Base-by-base conservation (phyloP, 78 protist species). In the Pelomyxa schiedti region DNA sequence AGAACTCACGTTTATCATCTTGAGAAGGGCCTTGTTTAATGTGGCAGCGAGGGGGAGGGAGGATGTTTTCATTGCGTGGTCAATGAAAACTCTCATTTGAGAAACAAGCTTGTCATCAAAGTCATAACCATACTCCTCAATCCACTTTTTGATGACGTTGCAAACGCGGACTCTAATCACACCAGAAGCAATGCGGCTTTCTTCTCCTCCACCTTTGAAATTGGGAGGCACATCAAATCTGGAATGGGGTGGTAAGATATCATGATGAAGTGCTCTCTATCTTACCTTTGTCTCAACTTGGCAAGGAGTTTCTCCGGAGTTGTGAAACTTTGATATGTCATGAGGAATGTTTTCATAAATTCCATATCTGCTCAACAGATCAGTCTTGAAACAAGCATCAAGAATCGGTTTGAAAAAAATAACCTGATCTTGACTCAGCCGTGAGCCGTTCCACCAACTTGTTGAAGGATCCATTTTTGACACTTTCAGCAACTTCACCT, bases 291-390 rank as follows among this genome's bases (percentile, higher is more conserved):
- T 6, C 68, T 66, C 38, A 84, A 35, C 66, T 79, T 84, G 76
- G 53, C 63, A 42, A 84, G 70, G 39, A 84, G 65, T 29, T 72
- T 72, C 66, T 72, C 75, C 26, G 89, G 84, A 37, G 89, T 69
- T 40, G 86, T 79, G 68, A 84, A 84, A 6, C 75, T 63, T 30
- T 78, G 79, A 58, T 84, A 84, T 1, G 89, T 84, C 78, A 78
- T 66, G 32, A 84, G 47, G 76, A 84, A 84, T 1, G 89, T 79
- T 39, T 75, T 78, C 29, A 69, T 52, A 64, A 75, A 84, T 37
- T 84, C 78, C 29, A 72, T 24, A 29, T 84, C 89, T 36, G 72
- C 76, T 8, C 4, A 7, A 7, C 7, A 7, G n/a, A n/a, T n/a
- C n/a, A n/a, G n/a, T n/a, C n/a, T n/a, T n/a, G n/a, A n/a, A n/a